Evolutionary conservation across 2,329 filamentous ascomycete genomes (phyloP).

Genomic region (Ophiostoma sp.): DNA sequence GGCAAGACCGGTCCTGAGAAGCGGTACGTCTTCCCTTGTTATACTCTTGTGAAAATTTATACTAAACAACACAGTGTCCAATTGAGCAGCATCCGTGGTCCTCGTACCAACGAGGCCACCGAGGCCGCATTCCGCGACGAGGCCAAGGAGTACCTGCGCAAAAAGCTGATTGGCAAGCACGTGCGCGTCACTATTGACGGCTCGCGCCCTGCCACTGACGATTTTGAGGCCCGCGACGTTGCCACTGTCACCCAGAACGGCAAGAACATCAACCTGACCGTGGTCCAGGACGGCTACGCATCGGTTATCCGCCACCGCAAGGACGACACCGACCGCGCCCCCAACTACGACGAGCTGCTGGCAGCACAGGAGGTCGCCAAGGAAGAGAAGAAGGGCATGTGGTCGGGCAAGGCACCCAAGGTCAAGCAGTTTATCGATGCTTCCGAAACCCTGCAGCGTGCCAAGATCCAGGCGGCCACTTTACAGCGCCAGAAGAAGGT

Average conservation of each 20-base stretch:
- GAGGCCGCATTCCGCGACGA: conserved; percentile 87
- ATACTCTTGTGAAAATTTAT: not conserved
- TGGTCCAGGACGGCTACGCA: conserved; percentile 90
- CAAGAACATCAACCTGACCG: conserved; percentile 76
- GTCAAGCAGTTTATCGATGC: conserved; percentile 76
- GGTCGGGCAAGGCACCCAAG: conserved; percentile 83
- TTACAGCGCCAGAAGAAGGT: conserved; percentile 88
- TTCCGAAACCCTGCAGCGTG: conserved; percentile 88
- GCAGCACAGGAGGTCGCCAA: conserved; percentile 78
- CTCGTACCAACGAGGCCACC: conserved; percentile 79
- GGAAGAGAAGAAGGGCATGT: conserved; percentile 87
- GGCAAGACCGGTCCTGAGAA: conserved; percentile 82
- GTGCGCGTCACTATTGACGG: conserved; percentile 86
- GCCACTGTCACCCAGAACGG: conserved; percentile 77
- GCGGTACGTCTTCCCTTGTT: conserved; percentile 40
- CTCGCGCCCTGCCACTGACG: conserved; percentile 80
- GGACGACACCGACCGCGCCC: conserved; percentile 88
- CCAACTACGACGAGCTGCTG: conserved; percentile 86
- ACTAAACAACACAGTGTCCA: conserved; percentile 49
- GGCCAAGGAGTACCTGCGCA: conserved; percentile 92
- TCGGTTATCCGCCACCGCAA: conserved; percentile 92
- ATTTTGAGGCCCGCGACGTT: conserved; percentile 91
- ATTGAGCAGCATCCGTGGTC: conserved; percentile 87
- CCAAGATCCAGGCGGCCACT: conserved; percentile 84
- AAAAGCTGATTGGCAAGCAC: conserved; percentile 92